Conservation (phyloP, 2,329 filamentous ascomycete genomes). For the Cryphonectria naterciae region DNA sequence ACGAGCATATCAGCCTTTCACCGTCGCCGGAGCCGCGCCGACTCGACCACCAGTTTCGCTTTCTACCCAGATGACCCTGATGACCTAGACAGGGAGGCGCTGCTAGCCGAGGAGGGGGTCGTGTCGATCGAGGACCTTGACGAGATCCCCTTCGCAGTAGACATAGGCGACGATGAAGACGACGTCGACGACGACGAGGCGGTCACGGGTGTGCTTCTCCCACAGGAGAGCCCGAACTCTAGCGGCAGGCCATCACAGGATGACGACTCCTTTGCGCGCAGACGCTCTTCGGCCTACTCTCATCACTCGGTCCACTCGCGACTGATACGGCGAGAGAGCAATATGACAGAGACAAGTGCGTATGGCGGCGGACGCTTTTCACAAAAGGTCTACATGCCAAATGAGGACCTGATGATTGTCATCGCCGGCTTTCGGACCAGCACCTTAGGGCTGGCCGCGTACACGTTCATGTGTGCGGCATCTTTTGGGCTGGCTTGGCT, state of each 20-base stretch:
- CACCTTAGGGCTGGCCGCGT: constrained; percentile 67
- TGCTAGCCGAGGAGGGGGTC: constrained; percentile 35
- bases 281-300: constrained; percentile 66
- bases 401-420: constrained; percentile 92
- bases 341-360: constrained; percentile 68
- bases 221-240: constrained; percentile 46
- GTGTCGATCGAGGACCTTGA: constrained; percentile 42
- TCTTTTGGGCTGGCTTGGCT: constrained; percentile 82
- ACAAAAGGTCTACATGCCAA: constrained; percentile 92
- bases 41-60: constrained; percentile 86
- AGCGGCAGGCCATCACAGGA: constrained; percentile 39
- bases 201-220: constrained; percentile 15
- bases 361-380: constrained; percentile 67
- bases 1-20: constrained; percentile 94
- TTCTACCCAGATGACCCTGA: constrained; percentile 76
- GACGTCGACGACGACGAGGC: constrained; percentile 34
- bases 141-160: constrained; percentile 46
- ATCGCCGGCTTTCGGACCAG: constrained; percentile 90
- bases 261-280: constrained; percentile 53
- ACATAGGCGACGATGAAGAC: constrained; percentile 41
- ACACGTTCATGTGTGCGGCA: constrained; percentile 70
- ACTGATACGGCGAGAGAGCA: constrained; percentile 73
- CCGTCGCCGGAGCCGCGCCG: constrained; percentile 71
- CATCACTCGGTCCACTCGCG: constrained; percentile 62
- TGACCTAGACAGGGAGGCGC: constrained; percentile 38